These are phyloP conservation scores for Penicillium thymicola DNA, from an alignment of 2,329 filamentous ascomycete species.

Conservation along the genomic window DNA sequence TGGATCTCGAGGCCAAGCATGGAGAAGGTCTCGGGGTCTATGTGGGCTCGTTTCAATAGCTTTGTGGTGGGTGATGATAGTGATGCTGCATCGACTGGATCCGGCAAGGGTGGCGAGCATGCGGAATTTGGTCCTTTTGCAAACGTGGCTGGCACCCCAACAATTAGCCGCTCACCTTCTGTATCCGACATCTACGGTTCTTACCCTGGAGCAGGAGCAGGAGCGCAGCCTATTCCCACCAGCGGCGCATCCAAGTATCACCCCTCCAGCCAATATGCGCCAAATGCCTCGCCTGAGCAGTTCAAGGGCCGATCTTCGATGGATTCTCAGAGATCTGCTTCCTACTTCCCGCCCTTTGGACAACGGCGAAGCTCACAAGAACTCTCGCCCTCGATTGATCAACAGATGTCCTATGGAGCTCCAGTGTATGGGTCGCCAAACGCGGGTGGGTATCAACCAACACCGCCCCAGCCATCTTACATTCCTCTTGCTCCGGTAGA, in stretches of 20 bases:
- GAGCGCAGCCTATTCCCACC: conserved; percentile 32
- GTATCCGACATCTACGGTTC: conserved; percentile 71
- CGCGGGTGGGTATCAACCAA: conserved; percentile 33
- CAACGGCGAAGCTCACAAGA: conserved; percentile 39
- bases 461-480: conserved; percentile 38
- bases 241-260: conserved; percentile 43
- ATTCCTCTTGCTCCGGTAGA: conserved; percentile 41
- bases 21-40: conserved; percentile 87
- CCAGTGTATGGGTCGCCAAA: conserved; percentile 34
- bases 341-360: conserved; percentile 34
- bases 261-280: conserved; percentile 44
- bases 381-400: conserved; percentile 33
- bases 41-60: conserved; percentile 92
- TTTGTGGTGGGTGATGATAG: conserved; percentile 91
- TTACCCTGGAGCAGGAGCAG: conserved; percentile 42
- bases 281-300: conserved; percentile 52
- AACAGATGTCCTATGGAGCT: conserved; percentile 31
- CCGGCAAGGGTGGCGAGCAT: conserved; percentile 54
- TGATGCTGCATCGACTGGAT: conserved; percentile 59
- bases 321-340: conserved; percentile 45
- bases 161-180: conserved; percentile 70
- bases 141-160: conserved; percentile 71
- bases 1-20: conserved; percentile 96
- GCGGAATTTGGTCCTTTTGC: conserved; percentile 74
- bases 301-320: conserved; percentile 49